phyloP scores from a whole-genome alignment of 73 alveolate genomes.

The Tetrahymena elliotti region DNA sequence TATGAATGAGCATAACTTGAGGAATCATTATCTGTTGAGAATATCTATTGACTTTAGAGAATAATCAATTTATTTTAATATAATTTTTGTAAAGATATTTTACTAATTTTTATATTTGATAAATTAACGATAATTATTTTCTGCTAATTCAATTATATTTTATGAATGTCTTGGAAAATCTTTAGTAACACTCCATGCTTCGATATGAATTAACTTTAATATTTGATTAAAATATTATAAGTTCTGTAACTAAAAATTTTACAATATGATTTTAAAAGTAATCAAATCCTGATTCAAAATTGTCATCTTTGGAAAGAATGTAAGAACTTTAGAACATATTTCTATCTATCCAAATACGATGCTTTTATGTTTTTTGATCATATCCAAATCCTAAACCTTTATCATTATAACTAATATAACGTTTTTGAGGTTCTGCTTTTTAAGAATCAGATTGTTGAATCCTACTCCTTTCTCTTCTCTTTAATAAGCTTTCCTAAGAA shows the following conservation, averaged over 20 bases:
- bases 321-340: neutral
- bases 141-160: neutral
- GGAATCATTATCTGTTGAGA: neutral
- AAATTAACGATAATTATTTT: neutral
- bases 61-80: neutral
- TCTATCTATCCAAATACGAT: neutral
- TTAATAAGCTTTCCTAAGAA: neutral
- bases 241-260: neutral
- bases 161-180: neutral
- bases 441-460: neutral
- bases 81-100: neutral
- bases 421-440: neutral
- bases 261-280: neutral
- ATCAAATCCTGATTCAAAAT: neutral
- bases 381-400: neutral
- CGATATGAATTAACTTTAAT: neutral
- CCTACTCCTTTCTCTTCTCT: neutral
- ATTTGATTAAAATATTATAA: neutral
- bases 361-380: neutral
- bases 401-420: neutral
- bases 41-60: neutral
- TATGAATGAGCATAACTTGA: neutral
- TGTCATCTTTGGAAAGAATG: neutral
- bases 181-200: neutral
- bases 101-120: neutral